These are phyloP conservation scores for Sordariomycetes sp. DNA, from an alignment of 2,329 filamentous ascomycete genomes.

Conservation along the genomic window DNA sequence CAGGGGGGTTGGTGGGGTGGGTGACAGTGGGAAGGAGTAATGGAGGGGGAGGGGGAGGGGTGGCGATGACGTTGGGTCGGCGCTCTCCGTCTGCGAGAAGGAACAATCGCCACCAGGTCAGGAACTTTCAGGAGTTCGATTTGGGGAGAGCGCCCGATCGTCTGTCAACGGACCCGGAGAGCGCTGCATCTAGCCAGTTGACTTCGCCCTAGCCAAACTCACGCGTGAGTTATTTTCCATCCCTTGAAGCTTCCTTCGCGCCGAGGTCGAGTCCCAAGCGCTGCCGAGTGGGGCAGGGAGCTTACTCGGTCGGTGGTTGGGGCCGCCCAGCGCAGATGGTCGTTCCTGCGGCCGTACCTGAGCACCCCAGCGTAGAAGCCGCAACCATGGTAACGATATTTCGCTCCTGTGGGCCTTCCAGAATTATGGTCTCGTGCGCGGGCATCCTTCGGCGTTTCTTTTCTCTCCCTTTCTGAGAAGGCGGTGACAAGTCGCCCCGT, in stretches of 20 bases:
- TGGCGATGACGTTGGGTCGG: constrained; percentile 4
- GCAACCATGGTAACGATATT: neutral
- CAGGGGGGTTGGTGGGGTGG: neutral
- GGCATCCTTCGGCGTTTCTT: neutral
- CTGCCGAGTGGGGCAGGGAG: neutral
- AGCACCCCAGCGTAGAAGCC: neutral
- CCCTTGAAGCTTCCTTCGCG: neutral
- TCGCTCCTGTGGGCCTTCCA: neutral
- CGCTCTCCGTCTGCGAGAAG: neutral
- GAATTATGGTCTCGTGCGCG: neutral
- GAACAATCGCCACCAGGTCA: constrained; percentile 1
- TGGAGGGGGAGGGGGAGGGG: neutral
- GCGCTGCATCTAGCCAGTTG: too few species aligned
- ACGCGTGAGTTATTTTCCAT: neutral
- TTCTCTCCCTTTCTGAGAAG: too few species aligned
- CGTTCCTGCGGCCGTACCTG: neutral
- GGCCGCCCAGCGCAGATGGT: neutral
- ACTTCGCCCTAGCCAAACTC: neutral
- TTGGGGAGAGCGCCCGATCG: neutral
- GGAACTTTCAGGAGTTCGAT: neutral
- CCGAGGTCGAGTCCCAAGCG: neutral
- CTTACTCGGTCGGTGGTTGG: neutral
- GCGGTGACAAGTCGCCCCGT: neutral
- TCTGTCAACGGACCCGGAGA: too few species aligned
- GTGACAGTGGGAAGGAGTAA: neutral